phyloP scores from a whole-genome alignment of 768 basidiomycete genomes.

The Jaapia argillacea region DNA sequence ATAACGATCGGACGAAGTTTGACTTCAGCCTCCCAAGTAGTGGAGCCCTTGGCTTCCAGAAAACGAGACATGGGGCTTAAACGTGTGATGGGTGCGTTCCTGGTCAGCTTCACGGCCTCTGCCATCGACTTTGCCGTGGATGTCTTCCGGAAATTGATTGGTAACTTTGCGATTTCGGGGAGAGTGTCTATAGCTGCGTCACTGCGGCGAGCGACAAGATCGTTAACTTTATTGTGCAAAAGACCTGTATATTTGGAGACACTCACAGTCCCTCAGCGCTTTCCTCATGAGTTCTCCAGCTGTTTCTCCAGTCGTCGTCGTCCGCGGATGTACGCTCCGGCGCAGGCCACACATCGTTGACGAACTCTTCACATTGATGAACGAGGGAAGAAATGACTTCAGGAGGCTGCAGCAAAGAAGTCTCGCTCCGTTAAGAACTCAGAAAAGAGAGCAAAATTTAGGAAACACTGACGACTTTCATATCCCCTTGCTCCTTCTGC shows the following conservation, averaged over 20 bases:
- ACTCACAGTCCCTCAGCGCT: constrained; percentile 55
- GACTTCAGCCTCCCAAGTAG: constrained; percentile 65
- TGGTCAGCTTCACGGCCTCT: constrained; percentile 54
- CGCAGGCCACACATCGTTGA: constrained; percentile 42
- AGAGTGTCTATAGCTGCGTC: no score
- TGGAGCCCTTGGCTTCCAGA: constrained; percentile 59
- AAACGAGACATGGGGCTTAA: constrained; percentile 64
- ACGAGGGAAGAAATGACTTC: constrained; percentile 53
- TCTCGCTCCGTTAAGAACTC: constrained; percentile 4
- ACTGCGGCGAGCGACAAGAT: constrained; percentile 42
- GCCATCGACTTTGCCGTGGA: constrained; percentile 47
- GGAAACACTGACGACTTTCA: constrained; percentile 46
- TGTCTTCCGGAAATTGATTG: constrained; percentile 41
- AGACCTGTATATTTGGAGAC: no score
- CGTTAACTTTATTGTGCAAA: constrained; percentile 27
- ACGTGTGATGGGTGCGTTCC: constrained; percentile 41
- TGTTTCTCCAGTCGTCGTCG: constrained; percentile 25
- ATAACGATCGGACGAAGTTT: constrained; percentile 39
- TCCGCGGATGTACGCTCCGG: constrained; percentile 3
- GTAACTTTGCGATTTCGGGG: no score
- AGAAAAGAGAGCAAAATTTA: constrained; percentile 1
- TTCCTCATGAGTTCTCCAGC: no score
- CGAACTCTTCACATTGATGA: constrained; percentile 39
- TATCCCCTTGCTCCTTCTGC: constrained; percentile 49
- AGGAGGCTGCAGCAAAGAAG: constrained; percentile 64